Evolutionary conservation across 2,329 filamentous ascomycete species (phyloP).

Genomic region (Fusarium torulosum): DNA sequence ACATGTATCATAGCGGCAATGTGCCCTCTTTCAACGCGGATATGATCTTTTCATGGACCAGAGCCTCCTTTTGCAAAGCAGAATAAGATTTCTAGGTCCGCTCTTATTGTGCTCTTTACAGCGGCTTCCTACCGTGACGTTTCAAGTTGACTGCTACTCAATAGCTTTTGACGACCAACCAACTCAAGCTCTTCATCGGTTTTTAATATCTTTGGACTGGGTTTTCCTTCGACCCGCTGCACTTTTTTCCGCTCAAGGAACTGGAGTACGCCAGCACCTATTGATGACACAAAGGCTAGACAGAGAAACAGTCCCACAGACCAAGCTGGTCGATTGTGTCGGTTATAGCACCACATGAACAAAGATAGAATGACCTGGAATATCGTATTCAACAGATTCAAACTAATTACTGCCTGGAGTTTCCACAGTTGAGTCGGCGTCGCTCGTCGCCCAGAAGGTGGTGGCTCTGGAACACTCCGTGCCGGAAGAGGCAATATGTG

Average conservation of each 20-base stretch:
- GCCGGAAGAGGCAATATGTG: background rate
- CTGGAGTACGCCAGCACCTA: background rate
- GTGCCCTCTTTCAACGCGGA: too few species aligned
- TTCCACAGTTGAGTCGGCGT: background rate
- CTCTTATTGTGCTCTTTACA: too few species aligned
- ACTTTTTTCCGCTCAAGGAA: background rate
- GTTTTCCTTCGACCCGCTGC: background rate
- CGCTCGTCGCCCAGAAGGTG: background rate
- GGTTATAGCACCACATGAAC: background rate
- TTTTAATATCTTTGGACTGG: too few species aligned
- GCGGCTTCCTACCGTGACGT: too few species aligned
- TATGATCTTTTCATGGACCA: too few species aligned
- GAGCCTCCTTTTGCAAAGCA: too few species aligned
- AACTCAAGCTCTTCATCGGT: too few species aligned
- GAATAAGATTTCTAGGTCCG: too few species aligned
- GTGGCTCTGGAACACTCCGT: background rate
- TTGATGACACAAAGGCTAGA: background rate
- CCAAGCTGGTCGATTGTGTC: background rate
- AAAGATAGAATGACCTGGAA: background rate
- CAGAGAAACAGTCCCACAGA: slow-evolving; percentile 1
- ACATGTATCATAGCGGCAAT: too few species aligned
- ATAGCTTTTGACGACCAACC: too few species aligned
- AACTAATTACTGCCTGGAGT: background rate
- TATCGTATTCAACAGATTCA: background rate
- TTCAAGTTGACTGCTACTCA: too few species aligned